phyloP scores from a whole-genome alignment of 257 asterid genomes.

The Solanum ossicruentum region DNA sequence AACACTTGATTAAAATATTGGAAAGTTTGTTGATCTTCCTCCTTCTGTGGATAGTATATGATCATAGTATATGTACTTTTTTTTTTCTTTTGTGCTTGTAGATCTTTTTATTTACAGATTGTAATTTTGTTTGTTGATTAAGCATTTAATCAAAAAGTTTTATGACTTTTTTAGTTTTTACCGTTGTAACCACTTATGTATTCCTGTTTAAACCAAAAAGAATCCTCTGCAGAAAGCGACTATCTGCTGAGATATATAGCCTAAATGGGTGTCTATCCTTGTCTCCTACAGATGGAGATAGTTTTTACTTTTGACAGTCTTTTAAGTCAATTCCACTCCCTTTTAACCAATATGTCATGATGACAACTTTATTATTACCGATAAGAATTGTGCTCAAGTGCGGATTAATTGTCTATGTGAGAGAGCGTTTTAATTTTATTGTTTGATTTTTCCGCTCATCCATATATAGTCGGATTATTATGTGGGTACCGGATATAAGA shows the following conservation, averaged over 20 bases:
- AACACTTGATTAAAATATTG: constrained; percentile 17
- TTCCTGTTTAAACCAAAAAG: background rate
- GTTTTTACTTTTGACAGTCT: constrained; percentile 33
- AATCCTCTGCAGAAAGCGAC: constrained; percentile 34
- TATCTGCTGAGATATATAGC: constrained; percentile 4
- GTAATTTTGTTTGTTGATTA: constrained; percentile 12
- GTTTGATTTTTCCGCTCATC: too few species aligned
- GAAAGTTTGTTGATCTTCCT: constrained; percentile 3
- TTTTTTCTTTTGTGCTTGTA: background rate
- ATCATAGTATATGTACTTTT: background rate
- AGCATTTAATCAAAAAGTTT: background rate
- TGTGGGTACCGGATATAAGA: too few species aligned
- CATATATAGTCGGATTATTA: too few species aligned
- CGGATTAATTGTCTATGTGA: background rate
- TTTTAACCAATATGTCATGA: background rate
- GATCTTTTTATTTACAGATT: constrained; percentile 7
- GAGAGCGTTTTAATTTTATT: background rate
- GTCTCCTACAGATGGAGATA: constrained; percentile 28
- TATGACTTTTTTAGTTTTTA: constrained; percentile 7
- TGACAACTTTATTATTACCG: background rate
- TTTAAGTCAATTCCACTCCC: constrained; percentile 20
- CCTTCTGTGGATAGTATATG: constrained; percentile 4
- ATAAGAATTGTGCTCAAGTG: background rate
- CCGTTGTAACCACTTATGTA: background rate
- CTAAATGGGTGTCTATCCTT: constrained; percentile 27